phyloP scores from a whole-genome alignment of 768 basidiomycete genomes.

The Pisolithus albus region DNA sequence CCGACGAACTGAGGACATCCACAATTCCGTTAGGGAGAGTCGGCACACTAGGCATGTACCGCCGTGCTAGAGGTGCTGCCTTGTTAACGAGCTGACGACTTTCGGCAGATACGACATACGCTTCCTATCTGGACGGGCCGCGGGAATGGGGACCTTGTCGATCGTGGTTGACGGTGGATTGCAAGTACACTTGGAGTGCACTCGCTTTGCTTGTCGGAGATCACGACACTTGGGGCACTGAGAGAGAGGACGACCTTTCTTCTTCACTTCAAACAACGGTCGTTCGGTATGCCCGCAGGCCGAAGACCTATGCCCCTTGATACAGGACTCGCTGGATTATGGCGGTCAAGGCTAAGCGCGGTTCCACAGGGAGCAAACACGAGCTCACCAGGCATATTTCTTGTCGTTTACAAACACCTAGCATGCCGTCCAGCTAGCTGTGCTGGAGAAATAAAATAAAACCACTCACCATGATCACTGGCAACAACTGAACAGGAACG shows the following conservation, averaged over 20 bases:
- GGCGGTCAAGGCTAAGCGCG: conserved; percentile 8
- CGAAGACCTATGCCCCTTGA: conserved; percentile 91
- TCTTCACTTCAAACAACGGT: conserved; percentile 89
- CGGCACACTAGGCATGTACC: conserved; percentile 66
- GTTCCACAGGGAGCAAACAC: background rate
- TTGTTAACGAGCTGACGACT: conserved; percentile 12
- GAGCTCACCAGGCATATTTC: conserved; percentile 65
- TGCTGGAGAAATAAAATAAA: background rate
- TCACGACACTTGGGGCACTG: conserved; percentile 85
- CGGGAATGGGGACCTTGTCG: conserved; percentile 28
- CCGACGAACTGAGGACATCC: conserved; percentile 37
- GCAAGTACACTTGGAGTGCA: conserved; percentile 81
- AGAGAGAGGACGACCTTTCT: conserved; percentile 87
- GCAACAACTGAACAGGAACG: background rate
- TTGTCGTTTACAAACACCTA: conserved; percentile 72
- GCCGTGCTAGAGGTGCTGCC: conserved; percentile 38
- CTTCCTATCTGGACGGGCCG: conserved; percentile 28
- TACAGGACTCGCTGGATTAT: conserved; percentile 71
- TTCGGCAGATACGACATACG: conserved; percentile 15
- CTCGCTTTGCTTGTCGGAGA: conserved; percentile 68
- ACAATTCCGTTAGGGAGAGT: conserved; percentile 69
- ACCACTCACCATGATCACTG: conserved; percentile 15
- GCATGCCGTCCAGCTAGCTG: background rate
- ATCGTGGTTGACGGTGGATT: conserved; percentile 31
- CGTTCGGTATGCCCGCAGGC: conserved; percentile 81